A percentile compares a stretch with the other conserved stretches of the same genome.
Conservation (phyloP, 1,284 basidiomycete genomes). For the Rhodotorula sp. region DNA sequence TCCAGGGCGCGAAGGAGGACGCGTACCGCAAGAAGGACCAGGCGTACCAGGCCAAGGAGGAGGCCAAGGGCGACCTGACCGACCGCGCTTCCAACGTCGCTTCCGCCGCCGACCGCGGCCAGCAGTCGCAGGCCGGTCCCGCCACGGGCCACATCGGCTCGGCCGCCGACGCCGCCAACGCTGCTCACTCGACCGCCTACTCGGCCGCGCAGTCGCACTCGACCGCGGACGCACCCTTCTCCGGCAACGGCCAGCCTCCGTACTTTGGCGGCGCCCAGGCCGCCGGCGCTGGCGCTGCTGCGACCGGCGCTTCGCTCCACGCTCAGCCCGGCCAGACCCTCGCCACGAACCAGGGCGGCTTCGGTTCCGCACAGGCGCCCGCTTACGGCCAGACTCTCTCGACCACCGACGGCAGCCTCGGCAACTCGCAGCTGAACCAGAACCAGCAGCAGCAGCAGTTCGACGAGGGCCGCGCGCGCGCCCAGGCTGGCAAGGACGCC, state of each 20-base stretch:
- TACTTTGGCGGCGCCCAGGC: constrained; percentile 21
- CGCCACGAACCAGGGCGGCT: constrained; percentile 12
- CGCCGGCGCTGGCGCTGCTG: not conserved
- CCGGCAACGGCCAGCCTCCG: constrained; percentile 47
- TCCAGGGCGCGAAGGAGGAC: constrained; percentile 48
- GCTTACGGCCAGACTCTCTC: not conserved
- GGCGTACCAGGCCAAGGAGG: constrained; percentile 36
- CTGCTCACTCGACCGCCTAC: not conserved
- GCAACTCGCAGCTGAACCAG: not conserved
- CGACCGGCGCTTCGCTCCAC: not conserved
- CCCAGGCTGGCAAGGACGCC: constrained; percentile 36
- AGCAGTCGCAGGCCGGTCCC: constrained; percentile 47
- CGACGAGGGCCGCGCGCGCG: constrained; percentile 43
- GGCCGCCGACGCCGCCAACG: constrained; percentile 28
- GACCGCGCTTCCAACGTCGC: constrained; percentile 38
- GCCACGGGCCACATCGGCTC: constrained; percentile 29
- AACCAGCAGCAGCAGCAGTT: constrained; percentile 46
- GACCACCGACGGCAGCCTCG: not conserved
- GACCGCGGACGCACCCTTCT: not conserved
- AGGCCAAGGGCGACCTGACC: constrained; percentile 30
- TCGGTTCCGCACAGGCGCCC: not conserved
- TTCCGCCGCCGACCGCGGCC: constrained; percentile 42
- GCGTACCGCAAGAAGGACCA: constrained; percentile 48
- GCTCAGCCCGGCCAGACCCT: constrained; percentile 18
- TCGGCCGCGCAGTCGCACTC: not conserved